Evolutionary conservation across 345 rosid species (phyloP).

Genomic region (Brassica carinata): DNA sequence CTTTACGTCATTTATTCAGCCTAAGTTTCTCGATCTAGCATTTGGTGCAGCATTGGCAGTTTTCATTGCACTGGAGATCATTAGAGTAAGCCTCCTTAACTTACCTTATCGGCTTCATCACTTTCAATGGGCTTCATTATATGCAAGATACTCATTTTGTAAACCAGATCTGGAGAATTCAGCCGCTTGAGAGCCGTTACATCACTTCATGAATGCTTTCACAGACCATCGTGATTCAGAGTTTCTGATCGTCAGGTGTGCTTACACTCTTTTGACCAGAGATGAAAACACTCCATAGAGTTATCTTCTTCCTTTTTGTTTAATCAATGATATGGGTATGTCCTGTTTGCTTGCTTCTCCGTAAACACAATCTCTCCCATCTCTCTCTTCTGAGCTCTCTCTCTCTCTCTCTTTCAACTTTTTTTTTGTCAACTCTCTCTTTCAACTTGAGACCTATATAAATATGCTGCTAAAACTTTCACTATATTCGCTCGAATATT

Average conservation of each 20-base stretch:
- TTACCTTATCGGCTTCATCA: neutral
- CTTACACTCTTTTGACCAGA: constrained; percentile 5
- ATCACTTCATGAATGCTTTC: constrained; percentile 93
- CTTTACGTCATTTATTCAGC: constrained; percentile 58
- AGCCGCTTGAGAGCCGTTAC: constrained; percentile 72
- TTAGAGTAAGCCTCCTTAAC: constrained; percentile 64
- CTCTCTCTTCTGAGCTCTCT: too few species aligned
- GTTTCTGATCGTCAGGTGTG: constrained; percentile 82
- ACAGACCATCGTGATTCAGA: constrained; percentile 98
- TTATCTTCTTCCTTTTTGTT: too few species aligned
- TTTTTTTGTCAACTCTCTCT: too few species aligned
- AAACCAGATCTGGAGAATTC: constrained; percentile 83
- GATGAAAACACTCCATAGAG: too few species aligned
- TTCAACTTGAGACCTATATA: too few species aligned
- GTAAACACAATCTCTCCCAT: too few species aligned
- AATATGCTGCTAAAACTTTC: too few species aligned
- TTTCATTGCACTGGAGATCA: constrained; percentile 77
- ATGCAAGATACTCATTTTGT: too few species aligned
- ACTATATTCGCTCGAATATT: too few species aligned
- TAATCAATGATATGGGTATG: too few species aligned
- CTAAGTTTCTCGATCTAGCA: constrained; percentile 91
- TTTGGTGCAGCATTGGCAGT: constrained; percentile 92
- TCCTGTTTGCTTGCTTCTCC: constrained; percentile 69
- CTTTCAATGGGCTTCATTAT: neutral
- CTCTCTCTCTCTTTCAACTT: too few species aligned